phyloP scores from a whole-genome alignment of 805 yeast genomes.

The Candida multigemmis region DNA sequence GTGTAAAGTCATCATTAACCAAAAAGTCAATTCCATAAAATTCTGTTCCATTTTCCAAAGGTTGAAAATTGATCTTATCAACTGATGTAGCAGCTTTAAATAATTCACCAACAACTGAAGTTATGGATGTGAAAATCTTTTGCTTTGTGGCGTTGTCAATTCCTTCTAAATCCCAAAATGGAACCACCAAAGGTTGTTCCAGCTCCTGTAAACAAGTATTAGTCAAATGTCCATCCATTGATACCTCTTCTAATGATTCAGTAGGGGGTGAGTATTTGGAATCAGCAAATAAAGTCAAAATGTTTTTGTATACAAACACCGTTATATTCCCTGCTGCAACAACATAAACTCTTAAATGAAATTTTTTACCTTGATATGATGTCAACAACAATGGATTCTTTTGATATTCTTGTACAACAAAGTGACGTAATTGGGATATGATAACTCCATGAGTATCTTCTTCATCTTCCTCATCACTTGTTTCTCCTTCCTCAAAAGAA shows the following conservation, averaged over 20 bases:
- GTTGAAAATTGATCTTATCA: constrained; percentile 79
- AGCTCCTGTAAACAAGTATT: constrained; percentile 84
- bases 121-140: constrained; percentile 49
- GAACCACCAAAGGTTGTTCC: constrained; percentile 45
- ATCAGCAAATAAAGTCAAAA: constrained; percentile 76
- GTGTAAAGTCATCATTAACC: constrained; percentile 47
- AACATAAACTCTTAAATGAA: constrained; percentile 83
- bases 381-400: constrained; percentile 57
- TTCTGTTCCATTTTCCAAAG: constrained; percentile 75
- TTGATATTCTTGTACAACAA: constrained; percentile 80
- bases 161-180: constrained; percentile 49
- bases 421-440: constrained; percentile 83
- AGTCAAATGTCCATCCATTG: constrained; percentile 74
- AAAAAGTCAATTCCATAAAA: constrained; percentile 85
- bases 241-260: constrained; percentile 16
- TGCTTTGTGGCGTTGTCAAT: constrained; percentile 16
- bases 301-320: constrained; percentile 73
- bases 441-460: constrained; percentile 54
- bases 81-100: constrained; percentile 75
- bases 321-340: constrained; percentile 63
- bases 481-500: constrained; percentile 70
- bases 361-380: constrained; percentile 59
- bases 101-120: constrained; percentile 55
- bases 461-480: constrained; percentile 42
- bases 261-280: constrained; percentile 18